Conservation (phyloP, 2,329 filamentous ascomycete species). For the Penicillium sp. region DNA sequence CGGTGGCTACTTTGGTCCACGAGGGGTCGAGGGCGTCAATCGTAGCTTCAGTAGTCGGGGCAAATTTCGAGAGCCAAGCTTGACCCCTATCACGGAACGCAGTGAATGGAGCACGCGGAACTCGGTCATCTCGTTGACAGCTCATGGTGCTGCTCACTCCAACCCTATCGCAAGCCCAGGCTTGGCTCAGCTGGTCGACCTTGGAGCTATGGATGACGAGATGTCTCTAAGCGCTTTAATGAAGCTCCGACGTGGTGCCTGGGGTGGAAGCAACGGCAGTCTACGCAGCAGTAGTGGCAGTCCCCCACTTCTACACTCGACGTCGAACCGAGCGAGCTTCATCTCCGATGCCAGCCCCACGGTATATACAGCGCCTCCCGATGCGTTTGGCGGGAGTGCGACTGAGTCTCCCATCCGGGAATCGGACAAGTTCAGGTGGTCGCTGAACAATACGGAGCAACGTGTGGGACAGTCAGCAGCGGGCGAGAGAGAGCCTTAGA, state of each 20-base stretch:
- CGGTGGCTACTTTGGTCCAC: constrained; percentile 81
- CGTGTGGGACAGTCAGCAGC: too few species aligned
- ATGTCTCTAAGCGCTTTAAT: constrained; percentile 66
- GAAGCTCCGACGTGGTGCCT: constrained; percentile 64
- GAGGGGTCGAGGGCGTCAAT: constrained; percentile 53
- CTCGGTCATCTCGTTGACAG: constrained; percentile 66
- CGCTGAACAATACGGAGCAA: too few species aligned
- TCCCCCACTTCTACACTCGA: constrained; percentile 32
- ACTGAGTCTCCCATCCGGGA: too few species aligned
- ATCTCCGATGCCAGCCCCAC: constrained; percentile 28
- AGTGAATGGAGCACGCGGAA: constrained; percentile 95
- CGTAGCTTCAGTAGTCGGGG: constrained; percentile 65
- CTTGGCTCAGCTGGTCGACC: constrained; percentile 63
- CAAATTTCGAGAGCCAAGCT: constrained; percentile 72
- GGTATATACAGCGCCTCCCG: too few species aligned
- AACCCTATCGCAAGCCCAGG: constrained; percentile 60
- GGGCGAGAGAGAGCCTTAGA: too few species aligned
- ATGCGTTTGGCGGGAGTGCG: too few species aligned
- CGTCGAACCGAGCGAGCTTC: constrained; percentile 31
- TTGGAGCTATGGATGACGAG: constrained; percentile 54
- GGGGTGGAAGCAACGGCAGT: constrained; percentile 71
- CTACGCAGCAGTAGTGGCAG: constrained; percentile 47
- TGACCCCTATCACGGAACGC: constrained; percentile 91
- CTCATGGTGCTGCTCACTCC: constrained; percentile 41
- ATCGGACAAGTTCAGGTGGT: too few species aligned